These are phyloP conservation scores for Pleurotus ostreatus DNA, from an alignment of 768 basidiomycete species.

Conservation along the genomic window DNA sequence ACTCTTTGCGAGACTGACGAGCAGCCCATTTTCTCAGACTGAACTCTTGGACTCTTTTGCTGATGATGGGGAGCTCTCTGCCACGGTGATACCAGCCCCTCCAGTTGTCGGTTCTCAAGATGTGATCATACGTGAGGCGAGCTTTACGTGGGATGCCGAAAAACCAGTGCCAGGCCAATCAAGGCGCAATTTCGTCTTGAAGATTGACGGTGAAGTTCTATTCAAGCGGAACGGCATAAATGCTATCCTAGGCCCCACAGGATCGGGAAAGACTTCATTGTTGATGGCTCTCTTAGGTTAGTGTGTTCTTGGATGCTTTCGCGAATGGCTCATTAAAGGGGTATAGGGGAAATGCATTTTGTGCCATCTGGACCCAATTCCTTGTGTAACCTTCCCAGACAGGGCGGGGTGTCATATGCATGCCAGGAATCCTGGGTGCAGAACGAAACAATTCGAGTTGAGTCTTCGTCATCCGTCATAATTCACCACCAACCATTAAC, in stretches of 20 bases:
- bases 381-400: slow-evolving; percentile 67
- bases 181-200: slow-evolving; percentile 44
- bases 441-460: slow-evolving; percentile 69
- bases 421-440: slow-evolving; percentile 86
- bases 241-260: slow-evolving; percentile 57
- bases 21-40: slow-evolving; percentile 24
- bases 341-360: slow-evolving; percentile 63
- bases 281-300: slow-evolving; percentile 19
- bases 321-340: too few relatives aligned
- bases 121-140: slow-evolving; percentile 46
- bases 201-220: slow-evolving; percentile 46
- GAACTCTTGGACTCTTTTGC: slow-evolving; percentile 43
- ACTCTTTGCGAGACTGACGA: neutral
- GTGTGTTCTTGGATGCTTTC: neutral
- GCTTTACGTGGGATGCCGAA: slow-evolving; percentile 51
- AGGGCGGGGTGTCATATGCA: slow-evolving; percentile 70
- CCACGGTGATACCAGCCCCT: too few relatives aligned
- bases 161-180: slow-evolving; percentile 33
- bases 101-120: slow-evolving; percentile 11
- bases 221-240: slow-evolving; percentile 55
- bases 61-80: neutral
- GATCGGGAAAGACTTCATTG: slow-evolving; percentile 56
- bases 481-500: neutral
- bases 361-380: slow-evolving; percentile 46
- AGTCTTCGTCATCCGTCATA: neutral